Evolutionary conservation across 805 yeast genomes (phyloP).

Genomic region (Lachancea nothofagi): DNA sequence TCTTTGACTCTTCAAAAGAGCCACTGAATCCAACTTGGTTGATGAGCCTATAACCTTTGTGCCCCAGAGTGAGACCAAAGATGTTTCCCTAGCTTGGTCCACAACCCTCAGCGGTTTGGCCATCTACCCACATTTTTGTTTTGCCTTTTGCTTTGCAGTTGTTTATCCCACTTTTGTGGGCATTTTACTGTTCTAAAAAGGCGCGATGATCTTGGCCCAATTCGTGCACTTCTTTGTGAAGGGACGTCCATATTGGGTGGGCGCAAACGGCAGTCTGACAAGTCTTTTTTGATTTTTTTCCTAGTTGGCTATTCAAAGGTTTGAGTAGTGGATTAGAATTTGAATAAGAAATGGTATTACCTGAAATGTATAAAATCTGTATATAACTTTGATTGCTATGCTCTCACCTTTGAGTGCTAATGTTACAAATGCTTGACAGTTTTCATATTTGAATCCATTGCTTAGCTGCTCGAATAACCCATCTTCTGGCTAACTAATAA

Average conservation of each 20-base stretch:
- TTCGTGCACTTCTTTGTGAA: constrained; percentile 77
- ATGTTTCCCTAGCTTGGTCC: constrained; percentile 56
- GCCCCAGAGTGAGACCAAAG: constrained; percentile 79
- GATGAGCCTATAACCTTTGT: constrained; percentile 90
- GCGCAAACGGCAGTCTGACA: constrained; percentile 99
- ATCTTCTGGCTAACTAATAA: too few species aligned
- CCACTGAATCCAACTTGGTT: constrained; percentile 99
- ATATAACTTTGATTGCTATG: too few species aligned
- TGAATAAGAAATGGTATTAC: too few species aligned
- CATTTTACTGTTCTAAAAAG: constrained; percentile 42
- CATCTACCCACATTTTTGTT: constrained; percentile 53
- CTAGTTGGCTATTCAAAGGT: constrained; percentile 31
- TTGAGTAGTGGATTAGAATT: constrained; percentile 28
- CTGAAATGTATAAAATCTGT: too few species aligned
- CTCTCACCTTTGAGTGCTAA: too few species aligned
- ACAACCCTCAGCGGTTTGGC: constrained; percentile 86
- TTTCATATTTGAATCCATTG: too few species aligned
- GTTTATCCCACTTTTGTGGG: constrained; percentile 18
- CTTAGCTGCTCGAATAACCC: too few species aligned
- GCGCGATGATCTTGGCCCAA: constrained; percentile 99
- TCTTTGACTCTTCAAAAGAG: constrained; percentile 98
- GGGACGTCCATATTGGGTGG: constrained; percentile 79
- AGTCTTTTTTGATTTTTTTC: constrained; percentile 46
- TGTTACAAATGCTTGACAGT: too few species aligned
- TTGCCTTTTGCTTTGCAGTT: constrained; percentile 28